A percentile compares a stretch with the other conserved stretches of the same genome.
phyloP scores from a whole-genome alignment of 306 rosid species.

The Prunus fruticosa region DNA sequence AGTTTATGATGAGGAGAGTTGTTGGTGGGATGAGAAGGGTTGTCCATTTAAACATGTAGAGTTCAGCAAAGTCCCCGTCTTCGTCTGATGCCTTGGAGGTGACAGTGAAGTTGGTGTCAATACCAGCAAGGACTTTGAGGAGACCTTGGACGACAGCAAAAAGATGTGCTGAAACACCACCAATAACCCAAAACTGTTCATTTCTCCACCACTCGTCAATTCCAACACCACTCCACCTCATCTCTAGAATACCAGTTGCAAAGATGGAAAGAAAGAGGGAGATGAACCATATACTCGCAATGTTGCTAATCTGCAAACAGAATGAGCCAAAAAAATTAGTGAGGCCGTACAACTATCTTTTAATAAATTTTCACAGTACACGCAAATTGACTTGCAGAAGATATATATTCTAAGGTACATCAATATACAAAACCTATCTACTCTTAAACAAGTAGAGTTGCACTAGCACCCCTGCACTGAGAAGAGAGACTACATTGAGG shows the following conservation, averaged over 20 bases:
- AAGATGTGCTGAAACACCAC: constrained; percentile 92
- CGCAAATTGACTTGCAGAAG: too few relatives aligned
- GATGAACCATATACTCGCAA: constrained; percentile 95
- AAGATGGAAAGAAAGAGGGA: constrained; percentile 95
- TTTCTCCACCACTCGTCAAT: constrained; percentile 99
- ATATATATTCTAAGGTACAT: too few relatives aligned
- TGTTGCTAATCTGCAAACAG: constrained; percentile 81
- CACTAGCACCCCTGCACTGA: too few relatives aligned
- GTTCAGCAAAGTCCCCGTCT: constrained; percentile 83
- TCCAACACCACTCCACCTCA: constrained; percentile 99
- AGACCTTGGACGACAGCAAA: constrained; percentile 93
- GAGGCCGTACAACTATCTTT: not conserved
- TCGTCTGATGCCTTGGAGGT: constrained; percentile 97
- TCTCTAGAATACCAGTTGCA: constrained; percentile 94
- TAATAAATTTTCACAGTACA: not conserved
- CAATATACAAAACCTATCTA: too few relatives aligned
- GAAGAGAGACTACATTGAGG: too few relatives aligned
- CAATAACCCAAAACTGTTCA: constrained; percentile 97
- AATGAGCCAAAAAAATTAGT: constrained; percentile 13
- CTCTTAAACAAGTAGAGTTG: too few relatives aligned
- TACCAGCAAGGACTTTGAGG: constrained; percentile 91
- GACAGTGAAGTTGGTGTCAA: constrained; percentile 97
- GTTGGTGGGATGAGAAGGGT: constrained; percentile 94
- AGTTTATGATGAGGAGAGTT: constrained; percentile 84
- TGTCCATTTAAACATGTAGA: constrained; percentile 96